These are phyloP conservation scores for Monsonia emarginata DNA, from an alignment of 441 rosid genomes.

Conservation along the genomic window DNA sequence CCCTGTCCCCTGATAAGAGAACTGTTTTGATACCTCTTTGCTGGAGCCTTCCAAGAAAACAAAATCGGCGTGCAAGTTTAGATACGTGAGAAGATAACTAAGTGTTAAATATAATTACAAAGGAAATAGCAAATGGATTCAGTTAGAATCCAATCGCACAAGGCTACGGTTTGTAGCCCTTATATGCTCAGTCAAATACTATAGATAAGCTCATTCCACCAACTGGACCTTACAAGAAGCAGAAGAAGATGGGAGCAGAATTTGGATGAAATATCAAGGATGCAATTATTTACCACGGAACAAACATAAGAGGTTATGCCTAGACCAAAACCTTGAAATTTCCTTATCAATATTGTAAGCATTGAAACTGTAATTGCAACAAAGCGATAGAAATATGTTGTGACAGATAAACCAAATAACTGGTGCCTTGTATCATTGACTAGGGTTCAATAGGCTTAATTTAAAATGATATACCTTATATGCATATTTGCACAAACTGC, in stretches of 20 bases:
- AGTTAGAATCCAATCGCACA: background rate
- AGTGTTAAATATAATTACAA: background rate
- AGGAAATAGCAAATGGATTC: background rate
- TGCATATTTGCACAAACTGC: background rate
- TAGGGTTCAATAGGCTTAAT: background rate
- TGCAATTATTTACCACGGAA: background rate
- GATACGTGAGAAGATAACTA: background rate
- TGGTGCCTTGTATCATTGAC: background rate
- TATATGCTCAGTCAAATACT: background rate
- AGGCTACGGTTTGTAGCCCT: background rate
- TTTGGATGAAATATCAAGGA: background rate
- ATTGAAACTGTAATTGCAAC: background rate
- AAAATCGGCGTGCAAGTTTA: background rate
- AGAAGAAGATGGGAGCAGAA: background rate
- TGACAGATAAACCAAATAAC: background rate
- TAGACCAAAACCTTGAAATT: background rate
- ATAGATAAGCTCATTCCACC: background rate
- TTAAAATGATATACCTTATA: background rate
- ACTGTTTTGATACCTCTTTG: conserved; percentile 68
- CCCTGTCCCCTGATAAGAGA: conserved; percentile 88
- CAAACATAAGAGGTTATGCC: background rate
- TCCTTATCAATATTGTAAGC: background rate
- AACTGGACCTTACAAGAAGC: background rate
- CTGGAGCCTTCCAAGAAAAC: conserved; percentile 44
- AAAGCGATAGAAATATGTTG: background rate